phyloP scores from a whole-genome alignment of 352 stramenopile genomes.

The Globisporangium canariense region DNA sequence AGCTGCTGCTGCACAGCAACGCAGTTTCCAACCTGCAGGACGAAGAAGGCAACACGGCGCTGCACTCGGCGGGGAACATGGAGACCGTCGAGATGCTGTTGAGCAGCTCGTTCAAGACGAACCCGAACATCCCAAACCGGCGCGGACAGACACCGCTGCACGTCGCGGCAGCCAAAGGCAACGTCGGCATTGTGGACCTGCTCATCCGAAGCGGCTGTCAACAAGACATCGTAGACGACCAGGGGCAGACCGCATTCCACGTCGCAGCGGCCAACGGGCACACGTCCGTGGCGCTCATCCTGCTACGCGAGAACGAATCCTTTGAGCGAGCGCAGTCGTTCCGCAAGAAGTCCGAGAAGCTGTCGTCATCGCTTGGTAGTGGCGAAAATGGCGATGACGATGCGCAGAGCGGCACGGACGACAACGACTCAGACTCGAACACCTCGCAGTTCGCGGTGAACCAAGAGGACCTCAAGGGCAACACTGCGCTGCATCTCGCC shows the following conservation, averaged over 20 bases:
- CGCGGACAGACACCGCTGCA: constrained; percentile 73
- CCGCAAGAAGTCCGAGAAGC: constrained; percentile 12
- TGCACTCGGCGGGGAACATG: constrained; percentile 67
- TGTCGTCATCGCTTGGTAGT: neutral
- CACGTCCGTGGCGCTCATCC: constrained; percentile 61
- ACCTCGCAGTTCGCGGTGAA: constrained; percentile 62
- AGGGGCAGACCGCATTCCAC: constrained; percentile 83
- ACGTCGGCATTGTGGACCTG: constrained; percentile 76
- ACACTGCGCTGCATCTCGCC: constrained; percentile 78
- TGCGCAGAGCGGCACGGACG: constrained; percentile 15
- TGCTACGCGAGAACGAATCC: constrained; percentile 67
- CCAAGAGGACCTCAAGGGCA: constrained; percentile 77
- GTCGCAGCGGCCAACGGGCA: constrained; percentile 77
- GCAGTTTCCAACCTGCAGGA: constrained; percentile 75
- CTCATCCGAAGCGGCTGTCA: constrained; percentile 68
- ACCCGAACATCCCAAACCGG: constrained; percentile 78
- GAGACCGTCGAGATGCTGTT: constrained; percentile 67
- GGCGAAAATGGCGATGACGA: constrained; percentile 15
- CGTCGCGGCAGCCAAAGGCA: constrained; percentile 57
- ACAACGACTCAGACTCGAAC: constrained; percentile 19
- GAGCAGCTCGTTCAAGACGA: constrained; percentile 55
- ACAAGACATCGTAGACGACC: constrained; percentile 74
- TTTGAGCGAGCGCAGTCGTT: constrained; percentile 15
- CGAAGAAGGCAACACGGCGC: constrained; percentile 74
- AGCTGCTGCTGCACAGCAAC: constrained; percentile 61